Base-by-base conservation (phyloP, 1,284 basidiomycete genomes). In the Neolentinus lepideus region DNA sequence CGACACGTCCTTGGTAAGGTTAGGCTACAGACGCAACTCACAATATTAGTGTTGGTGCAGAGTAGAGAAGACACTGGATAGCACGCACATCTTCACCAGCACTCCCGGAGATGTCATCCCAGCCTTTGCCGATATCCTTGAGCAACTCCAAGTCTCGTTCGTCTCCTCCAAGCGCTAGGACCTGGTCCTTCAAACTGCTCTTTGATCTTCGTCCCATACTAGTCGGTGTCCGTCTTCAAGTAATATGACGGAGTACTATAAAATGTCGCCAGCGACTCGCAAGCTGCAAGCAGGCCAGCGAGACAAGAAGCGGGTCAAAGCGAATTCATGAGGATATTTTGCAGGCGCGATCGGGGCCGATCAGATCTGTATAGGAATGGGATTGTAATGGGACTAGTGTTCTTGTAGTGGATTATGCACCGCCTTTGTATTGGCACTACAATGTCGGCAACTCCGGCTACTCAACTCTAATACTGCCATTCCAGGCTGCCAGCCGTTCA, bases 1-100 rank as follows among this genome's bases (percentile, higher is more conserved):
- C 1, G 80, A 75, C 16, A 88, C 71, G 60, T 84, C 84, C 33
- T 76, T 76, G 45, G 75, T 71, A 14, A 85, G 71, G 26, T 67
- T 63, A 57, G 78, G 70, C 74, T 78, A 63, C 33, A 57, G 22
- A 31, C 43, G 6, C 43, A 19, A 46, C n/a, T n/a, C n/a, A 16
- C 21, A 29, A 47, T 24, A 25, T 26, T 2, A 58, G 31, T 2
- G 25, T 45, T 26, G 14, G 16, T 47, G 16, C 51, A 6, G 27
- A 50, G 12, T 22, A 50, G 24, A 24, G 6, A 16, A 19, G 46
- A 46, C 38, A 25, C 26, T 10, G 46, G 48, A 35, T 31, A n/a
- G 50, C n/a, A 62, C 60, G 52, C 53, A 66, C 62, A 48, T 67
- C 66, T 33, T 45, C 71, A 21, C 8, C 38, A 16, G 38, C 38